These are phyloP conservation scores for Saccharomyces uvarum DNA, from an alignment of 1,139 yeast genomes.

Conservation along the genomic window DNA sequence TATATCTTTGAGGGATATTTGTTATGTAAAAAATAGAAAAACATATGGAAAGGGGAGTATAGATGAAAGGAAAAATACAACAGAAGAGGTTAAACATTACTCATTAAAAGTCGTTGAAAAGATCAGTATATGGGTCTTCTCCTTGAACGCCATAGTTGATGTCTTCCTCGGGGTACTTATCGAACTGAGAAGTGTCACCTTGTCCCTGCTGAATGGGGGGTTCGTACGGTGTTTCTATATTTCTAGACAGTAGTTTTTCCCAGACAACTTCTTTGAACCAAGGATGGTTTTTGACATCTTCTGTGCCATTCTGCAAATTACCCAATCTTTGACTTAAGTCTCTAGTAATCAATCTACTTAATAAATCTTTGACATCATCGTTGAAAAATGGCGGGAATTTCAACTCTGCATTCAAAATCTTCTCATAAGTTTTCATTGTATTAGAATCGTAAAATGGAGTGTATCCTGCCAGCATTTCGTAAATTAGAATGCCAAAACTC, in stretches of 20 bases:
- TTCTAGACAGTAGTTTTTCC: slow-evolving; percentile 80
- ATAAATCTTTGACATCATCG: slow-evolving; percentile 74
- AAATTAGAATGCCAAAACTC: slow-evolving; percentile 87
- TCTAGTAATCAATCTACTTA: slow-evolving; percentile 71
- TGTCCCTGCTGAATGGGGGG: slow-evolving; percentile 94
- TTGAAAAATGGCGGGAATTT: slow-evolving; percentile 81
- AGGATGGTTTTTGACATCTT: slow-evolving; percentile 79
- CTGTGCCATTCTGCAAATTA: slow-evolving; percentile 78
- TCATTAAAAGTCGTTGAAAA: slow-evolving; percentile 64
- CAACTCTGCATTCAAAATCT: slow-evolving; percentile 75
- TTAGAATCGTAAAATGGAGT: slow-evolving; percentile 94
- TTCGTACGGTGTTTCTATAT: slow-evolving; percentile 93
- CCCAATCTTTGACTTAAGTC: slow-evolving; percentile 85
- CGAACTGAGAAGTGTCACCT: slow-evolving; percentile 89
- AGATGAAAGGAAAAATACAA: background rate
- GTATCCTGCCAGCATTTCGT: slow-evolving; percentile 93
- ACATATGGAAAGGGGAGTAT: background rate
- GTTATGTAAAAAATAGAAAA: background rate
- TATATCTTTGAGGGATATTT: background rate
- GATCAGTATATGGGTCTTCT: slow-evolving; percentile 67
- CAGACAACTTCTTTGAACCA: slow-evolving; percentile 94
- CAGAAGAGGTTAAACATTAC: background rate
- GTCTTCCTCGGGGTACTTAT: slow-evolving; percentile 87
- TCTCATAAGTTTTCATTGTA: slow-evolving; percentile 93
- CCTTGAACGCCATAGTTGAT: slow-evolving; percentile 73